Base-by-base conservation (phyloP, 345 rosid species). In the Excoecaria agallocha region DNA sequence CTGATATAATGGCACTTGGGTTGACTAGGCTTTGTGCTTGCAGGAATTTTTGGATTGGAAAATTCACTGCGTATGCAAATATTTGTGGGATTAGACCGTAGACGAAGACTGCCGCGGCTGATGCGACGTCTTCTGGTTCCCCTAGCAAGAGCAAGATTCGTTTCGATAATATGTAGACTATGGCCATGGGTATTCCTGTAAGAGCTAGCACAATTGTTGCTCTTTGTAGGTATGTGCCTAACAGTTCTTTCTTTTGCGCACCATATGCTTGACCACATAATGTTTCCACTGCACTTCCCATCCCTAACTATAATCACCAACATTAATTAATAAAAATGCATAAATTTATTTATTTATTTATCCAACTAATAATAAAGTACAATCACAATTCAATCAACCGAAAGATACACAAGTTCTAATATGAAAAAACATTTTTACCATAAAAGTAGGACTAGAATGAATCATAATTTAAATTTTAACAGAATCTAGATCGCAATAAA, bases 201-300 rank as follows among this genome's bases (percentile, higher is more conserved):
- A 59, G n/a, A 5, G 56, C 35, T 37, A 77, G 83, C 30, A 90
- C 88, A 38, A 90, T 50, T 6, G 90, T 84, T 25, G 95, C 87
- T 75, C 92, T 81, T 50, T 92, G 97, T 37, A 92, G 83, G 76
- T 92, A 92, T 37, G 87, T 58, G 2, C 97, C 97, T 5, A 92
- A 83, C 91, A 87, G 83, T 3, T 83, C 89, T 64, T 80, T 84
- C 57, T 85, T 87, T 19, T 82, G 86, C 17, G 93, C 95, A 13
- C 97, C 95, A 22, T 83, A 90, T 0, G 93, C 93, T 87, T 92
- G 97, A 15, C 97, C 95, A 62, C 97, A 90, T 49, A 90, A 66
- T 5, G 97, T 92, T 66, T 90, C 95, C 24, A 90, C 95, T 0
- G 97, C 95, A 74, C 97, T 92, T 79, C 97, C 97, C 95, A 77